phyloP scores from a whole-genome alignment of 495 filamentous ascomycete species.

The Symbiotaphrina buchneri region DNA sequence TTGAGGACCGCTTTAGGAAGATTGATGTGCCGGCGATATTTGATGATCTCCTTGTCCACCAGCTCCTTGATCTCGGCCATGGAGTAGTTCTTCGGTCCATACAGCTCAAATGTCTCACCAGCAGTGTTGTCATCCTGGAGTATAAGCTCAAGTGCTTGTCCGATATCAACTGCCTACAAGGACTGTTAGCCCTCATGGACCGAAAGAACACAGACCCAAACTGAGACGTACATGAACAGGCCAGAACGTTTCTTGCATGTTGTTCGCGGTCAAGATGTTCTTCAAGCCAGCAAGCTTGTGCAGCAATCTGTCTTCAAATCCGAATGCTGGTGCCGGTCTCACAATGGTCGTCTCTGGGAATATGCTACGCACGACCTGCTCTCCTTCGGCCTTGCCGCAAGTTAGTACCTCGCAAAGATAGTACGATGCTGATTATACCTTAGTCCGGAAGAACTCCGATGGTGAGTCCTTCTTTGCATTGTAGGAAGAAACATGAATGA shows the following conservation, averaged over 20 bases:
- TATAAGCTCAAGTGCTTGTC: conserved; percentile 69
- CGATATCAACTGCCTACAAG: conserved; percentile 62
- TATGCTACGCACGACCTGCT: conserved; percentile 67
- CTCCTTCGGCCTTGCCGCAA: conserved; percentile 38
- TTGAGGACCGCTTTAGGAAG: conserved; percentile 60
- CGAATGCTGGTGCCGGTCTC: conserved; percentile 80
- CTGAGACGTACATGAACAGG: conserved; percentile 67
- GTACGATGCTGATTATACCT: conserved; percentile 26
- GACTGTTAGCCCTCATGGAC: conserved; percentile 8
- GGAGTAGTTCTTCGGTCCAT: conserved; percentile 82
- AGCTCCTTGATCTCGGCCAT: conserved; percentile 67
- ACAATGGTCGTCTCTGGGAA: conserved; percentile 98
- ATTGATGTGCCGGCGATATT: conserved; percentile 78
- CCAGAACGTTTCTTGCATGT: conserved; percentile 77
- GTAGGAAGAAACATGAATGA: conserved; percentile 90
- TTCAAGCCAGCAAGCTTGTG: conserved; percentile 55
- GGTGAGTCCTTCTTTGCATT: conserved; percentile 64
- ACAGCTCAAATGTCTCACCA: conserved; percentile 82
- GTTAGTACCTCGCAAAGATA: not conserved
- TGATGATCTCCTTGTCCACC: conserved; percentile 81
- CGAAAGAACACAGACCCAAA: conserved; percentile 4
- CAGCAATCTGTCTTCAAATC: conserved; percentile 82
- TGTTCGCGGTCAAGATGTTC: conserved; percentile 75
- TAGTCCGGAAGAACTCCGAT: conserved; percentile 75
- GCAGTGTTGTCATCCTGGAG: conserved; percentile 75